Evolutionary conservation across 2,329 filamentous ascomycete species (phyloP), one percentile per base, ranked within the genome.

Genomic region (Leptographium wingfieldii): DNA sequence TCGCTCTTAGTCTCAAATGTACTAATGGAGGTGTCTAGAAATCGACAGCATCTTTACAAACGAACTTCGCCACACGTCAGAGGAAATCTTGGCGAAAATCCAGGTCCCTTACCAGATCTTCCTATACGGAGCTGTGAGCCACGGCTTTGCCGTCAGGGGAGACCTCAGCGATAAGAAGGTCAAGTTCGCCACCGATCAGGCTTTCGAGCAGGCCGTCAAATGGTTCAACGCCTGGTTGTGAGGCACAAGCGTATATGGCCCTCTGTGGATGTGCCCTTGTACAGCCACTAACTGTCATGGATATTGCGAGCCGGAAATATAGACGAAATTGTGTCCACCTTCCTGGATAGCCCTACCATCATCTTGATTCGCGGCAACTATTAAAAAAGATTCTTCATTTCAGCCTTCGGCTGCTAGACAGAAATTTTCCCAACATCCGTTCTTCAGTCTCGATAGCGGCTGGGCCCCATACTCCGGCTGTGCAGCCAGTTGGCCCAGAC

Each of bases 101-200:
- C 78, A 77, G 35, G 72, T 77, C 56, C 81, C 82, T 27, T 94
- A 88, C 73, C 88, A 95, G 74, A 86, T 94, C 70, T 88, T 80
- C 70, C 76, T 95, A 10, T 94, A 82, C 76, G 83, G 82, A 3
- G 82, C 83, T 59, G 83, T 89, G 35, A 72, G 73, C 59, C 90
- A 95, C 71, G 90, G 90, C 0, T 95, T 94, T 67, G 78, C 84
- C 10, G 84, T 91, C 2, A 81, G 88, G 59, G 78, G 77, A 33
- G 87, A 94, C 68, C 61, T 79, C 38, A 78, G 67, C 62, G 78
- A 84, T 63, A 79, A 78, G 69, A 64, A 75, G 54, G 71, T 81
- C 68, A 83, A 80, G 70, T 92, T 80, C 67, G 85, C 87, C 46
- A 92, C 90, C 79, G 88, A 95, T 73, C 83, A 87, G 73, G 89